Percentiles rank a stretch among this genome's conserved stretches.
Conservation (phyloP, 225 moss, liverwort and hornwort species). For the Pseudoscleropodium purum region DNA sequence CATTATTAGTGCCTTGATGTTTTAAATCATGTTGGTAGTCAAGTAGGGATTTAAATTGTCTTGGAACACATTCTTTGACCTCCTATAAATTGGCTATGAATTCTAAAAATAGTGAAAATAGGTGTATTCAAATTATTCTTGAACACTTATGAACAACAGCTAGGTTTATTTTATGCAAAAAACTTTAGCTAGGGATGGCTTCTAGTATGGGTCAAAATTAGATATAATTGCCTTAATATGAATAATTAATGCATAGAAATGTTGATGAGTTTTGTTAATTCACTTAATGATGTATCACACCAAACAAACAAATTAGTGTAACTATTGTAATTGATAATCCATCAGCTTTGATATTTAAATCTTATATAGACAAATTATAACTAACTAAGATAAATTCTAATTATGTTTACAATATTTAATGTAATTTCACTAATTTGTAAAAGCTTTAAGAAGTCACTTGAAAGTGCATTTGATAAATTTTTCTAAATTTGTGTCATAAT, state of each 20-base stretch:
- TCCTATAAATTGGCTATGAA: too few species aligned
- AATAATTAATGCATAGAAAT: background rate
- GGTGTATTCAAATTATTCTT: background rate
- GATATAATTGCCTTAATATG: background rate
- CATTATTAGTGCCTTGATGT: too few species aligned
- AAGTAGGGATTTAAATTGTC: background rate
- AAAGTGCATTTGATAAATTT: background rate
- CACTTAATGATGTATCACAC: too few species aligned
- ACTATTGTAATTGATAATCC: background rate
- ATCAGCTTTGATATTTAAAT: background rate
- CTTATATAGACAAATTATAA: background rate
- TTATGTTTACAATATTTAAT: too few species aligned
- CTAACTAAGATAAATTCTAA: background rate
- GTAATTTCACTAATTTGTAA: background rate
- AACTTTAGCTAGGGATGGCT: background rate
- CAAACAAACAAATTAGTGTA: background rate
- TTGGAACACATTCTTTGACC: accelerated
- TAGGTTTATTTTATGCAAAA: background rate
- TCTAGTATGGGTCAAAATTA: background rate
- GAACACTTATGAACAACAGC: accelerated
- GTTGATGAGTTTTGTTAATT: background rate
- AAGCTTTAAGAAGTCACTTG: background rate
- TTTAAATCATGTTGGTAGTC: background rate
- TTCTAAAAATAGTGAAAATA: background rate
- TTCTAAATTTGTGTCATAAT: background rate